Evolutionary conservation across 78 protist species (phyloP).

Genomic region (Salpingoeca rosetta): DNA sequence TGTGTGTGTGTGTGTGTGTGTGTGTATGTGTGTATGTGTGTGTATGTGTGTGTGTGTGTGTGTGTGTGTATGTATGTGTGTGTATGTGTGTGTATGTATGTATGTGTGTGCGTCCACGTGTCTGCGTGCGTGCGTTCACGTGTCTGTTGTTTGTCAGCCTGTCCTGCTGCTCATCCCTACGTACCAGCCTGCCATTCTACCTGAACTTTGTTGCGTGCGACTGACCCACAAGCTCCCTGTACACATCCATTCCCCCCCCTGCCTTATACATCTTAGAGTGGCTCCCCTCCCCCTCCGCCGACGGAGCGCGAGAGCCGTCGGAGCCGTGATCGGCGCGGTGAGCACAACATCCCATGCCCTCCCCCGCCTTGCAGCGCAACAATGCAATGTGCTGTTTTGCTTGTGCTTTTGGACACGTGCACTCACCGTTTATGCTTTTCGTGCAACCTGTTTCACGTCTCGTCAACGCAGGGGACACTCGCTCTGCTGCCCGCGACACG

Average conservation of each 20-base stretch:
- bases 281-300: too few species aligned
- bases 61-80: neutral
- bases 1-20: slow-evolving; percentile 8
- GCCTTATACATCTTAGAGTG: too few species aligned
- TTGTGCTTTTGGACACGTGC: neutral
- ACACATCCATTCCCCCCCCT: too few species aligned
- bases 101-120: too few species aligned
- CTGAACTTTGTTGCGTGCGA: too few species aligned
- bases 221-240: too few species aligned
- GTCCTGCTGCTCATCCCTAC: neutral
- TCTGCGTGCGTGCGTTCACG: too few species aligned
- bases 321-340: too few species aligned
- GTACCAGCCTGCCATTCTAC: too few species aligned
- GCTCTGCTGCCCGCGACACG: neutral
- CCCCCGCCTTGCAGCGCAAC: too few species aligned
- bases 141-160: neutral
- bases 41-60: slow-evolving; percentile 8
- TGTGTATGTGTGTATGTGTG: neutral
- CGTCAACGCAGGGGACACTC: neutral
- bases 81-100: neutral
- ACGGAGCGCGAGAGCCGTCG: too few species aligned
- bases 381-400: neutral
- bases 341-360: too few species aligned
- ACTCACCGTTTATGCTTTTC: neutral
- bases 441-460: neutral